Percentiles rank a stretch among this genome's conserved stretches.
Evolutionary conservation across 1,284 basidiomycete genomes (phyloP).

Genomic region (Blastosporella zonata): DNA sequence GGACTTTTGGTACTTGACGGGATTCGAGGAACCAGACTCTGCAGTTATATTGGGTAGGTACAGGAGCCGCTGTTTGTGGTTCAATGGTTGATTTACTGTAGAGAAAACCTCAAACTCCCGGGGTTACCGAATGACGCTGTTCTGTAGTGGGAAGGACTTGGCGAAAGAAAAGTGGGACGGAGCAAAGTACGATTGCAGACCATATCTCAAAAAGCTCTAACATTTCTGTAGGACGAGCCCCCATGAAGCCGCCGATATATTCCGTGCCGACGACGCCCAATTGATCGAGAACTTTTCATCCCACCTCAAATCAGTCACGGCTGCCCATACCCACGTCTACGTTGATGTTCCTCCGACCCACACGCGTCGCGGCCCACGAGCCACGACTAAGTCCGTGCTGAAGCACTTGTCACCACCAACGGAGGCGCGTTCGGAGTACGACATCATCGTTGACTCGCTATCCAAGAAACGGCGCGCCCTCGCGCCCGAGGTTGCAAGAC

Average conservation of each 20-base stretch:
- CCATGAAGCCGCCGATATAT: conserved; percentile 58
- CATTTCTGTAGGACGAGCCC: conserved; percentile 48
- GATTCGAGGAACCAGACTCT: conserved; percentile 92
- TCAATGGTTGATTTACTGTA: conserved; percentile 22
- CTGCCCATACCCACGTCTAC: conserved; percentile 39
- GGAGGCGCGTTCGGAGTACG: conserved; percentile 42
- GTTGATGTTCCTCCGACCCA: conserved; percentile 31
- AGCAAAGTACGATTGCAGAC: conserved; percentile 46
- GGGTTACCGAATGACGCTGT: conserved; percentile 89
- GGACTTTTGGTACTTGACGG: conserved; percentile 93
- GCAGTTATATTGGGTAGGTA: conserved; percentile 77
- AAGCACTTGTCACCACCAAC: conserved; percentile 42
- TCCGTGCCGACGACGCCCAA: conserved; percentile 74
- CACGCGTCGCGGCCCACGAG: conserved; percentile 29
- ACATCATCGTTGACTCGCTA: conserved; percentile 52
- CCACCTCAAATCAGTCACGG: conserved; percentile 39
- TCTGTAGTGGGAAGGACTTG: conserved; percentile 76
- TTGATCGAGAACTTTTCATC: conserved; percentile 52
- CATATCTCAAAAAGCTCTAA: conserved; percentile 7
- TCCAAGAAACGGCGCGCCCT: conserved; percentile 46
- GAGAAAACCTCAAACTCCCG: conserved; percentile 64
- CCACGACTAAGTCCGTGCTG: conserved; percentile 43
- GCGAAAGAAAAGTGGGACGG: conserved; percentile 93
- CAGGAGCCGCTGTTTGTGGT: background rate
- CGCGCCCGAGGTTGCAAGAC: conserved; percentile 55